Evolutionary conservation across 495 filamentous ascomycete species (phyloP).

Genomic region (Xylaria intraflava): DNA sequence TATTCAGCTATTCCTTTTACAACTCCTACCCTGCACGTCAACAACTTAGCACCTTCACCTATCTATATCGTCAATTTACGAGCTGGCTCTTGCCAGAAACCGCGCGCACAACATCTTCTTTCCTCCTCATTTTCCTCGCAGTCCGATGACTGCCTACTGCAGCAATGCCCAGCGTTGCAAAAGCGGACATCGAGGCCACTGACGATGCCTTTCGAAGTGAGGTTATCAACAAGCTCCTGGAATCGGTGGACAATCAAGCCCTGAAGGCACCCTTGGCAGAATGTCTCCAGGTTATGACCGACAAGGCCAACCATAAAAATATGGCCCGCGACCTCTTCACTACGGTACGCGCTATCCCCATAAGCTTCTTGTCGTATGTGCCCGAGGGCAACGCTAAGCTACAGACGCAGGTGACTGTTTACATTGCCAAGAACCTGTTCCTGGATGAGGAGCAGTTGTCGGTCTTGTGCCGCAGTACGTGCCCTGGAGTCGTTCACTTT

Average conservation of each 20-base stretch:
- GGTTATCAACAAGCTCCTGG: background rate
- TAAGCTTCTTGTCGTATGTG: background rate
- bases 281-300: background rate
- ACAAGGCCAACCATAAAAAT: background rate
- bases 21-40: too few relatives aligned
- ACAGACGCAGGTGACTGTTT: background rate
- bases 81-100: too few relatives aligned
- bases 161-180: too few relatives aligned
- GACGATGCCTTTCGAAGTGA: background rate
- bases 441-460: background rate
- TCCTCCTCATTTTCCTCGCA: too few relatives aligned
- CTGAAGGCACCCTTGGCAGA: background rate
- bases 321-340: slow-evolving; percentile 1
- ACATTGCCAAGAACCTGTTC: background rate
- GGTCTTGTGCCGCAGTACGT: background rate
- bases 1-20: too few relatives aligned
- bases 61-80: too few relatives aligned
- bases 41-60: too few relatives aligned
- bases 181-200: too few relatives aligned
- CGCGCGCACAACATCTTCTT: too few relatives aligned
- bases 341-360: background rate
- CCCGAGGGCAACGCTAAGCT: background rate
- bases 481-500: background rate
- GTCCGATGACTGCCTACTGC: too few relatives aligned
- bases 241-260: background rate